A percentile compares a stretch with the other conserved stretches of the same genome.
These are phyloP conservation scores for Carpinus fangiana DNA, from an alignment of 306 rosid species.

Conservation along the genomic window DNA sequence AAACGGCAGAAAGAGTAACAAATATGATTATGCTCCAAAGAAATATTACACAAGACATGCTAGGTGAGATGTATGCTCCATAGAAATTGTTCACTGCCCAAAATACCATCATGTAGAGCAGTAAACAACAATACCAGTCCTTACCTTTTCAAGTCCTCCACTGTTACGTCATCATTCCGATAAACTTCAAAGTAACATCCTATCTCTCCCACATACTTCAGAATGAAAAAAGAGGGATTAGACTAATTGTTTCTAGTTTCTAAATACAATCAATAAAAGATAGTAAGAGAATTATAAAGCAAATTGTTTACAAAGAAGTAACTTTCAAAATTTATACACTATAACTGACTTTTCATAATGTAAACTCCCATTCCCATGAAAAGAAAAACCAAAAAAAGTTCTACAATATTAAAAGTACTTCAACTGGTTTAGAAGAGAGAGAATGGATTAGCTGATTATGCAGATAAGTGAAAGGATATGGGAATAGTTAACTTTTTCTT, in stretches of 20 bases:
- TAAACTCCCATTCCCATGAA: neutral
- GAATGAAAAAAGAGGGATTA: slow-evolving; percentile 30
- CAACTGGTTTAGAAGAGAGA: too few species aligned
- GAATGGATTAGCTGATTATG: neutral
- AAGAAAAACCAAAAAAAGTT: neutral
- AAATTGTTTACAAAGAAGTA: neutral
- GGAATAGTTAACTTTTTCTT: neutral
- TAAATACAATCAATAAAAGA: slow-evolving; percentile 7
- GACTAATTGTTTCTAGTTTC: slow-evolving; percentile 3
- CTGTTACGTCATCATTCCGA: slow-evolving; percentile 83
- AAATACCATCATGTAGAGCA: slow-evolving; percentile 4
- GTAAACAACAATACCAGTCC: neutral
- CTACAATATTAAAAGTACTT: neutral
- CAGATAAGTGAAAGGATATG: neutral
- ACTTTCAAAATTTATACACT: neutral
- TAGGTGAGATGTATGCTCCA: slow-evolving; percentile 4
- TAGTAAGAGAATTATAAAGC: neutral
- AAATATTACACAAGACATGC: neutral
- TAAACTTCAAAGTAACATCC: slow-evolving; percentile 84
- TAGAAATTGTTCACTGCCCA: slow-evolving; percentile 16
- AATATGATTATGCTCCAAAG: neutral
- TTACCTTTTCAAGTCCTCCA: slow-evolving; percentile 75
- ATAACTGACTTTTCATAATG: neutral
- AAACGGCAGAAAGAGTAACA: neutral
- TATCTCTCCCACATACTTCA: slow-evolving; percentile 85